Evolutionary conservation across 257 asterid genomes (phyloP).

Genomic region (Scutellaria barbata): DNA sequence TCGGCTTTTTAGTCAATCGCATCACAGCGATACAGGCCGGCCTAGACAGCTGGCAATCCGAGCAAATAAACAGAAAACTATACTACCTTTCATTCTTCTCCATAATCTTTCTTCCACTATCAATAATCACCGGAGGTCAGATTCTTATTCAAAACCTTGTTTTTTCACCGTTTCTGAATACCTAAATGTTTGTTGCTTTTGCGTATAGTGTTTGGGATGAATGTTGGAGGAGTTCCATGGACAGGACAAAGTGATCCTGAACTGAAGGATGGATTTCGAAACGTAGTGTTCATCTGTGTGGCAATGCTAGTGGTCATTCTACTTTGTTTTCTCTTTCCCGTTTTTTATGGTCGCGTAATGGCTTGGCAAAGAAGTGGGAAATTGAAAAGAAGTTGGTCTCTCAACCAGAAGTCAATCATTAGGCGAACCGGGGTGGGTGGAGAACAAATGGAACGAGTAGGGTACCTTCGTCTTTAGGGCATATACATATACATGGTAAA

Average conservation of each 20-base stretch:
- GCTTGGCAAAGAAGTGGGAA: constrained; percentile 64
- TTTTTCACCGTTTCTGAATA: too few species aligned
- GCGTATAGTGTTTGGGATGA: constrained; percentile 86
- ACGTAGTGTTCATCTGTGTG: constrained; percentile 66
- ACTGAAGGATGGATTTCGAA: constrained; percentile 77
- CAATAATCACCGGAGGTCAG: constrained; percentile 91
- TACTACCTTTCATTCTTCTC: constrained; percentile 97
- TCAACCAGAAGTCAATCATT: constrained; percentile 64
- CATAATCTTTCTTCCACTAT: constrained; percentile 87
- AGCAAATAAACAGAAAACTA: constrained; percentile 87
- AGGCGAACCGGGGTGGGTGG: constrained; percentile 39
- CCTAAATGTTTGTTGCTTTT: too few species aligned
- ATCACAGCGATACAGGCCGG: constrained; percentile 95
- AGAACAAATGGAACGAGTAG: constrained; percentile 55
- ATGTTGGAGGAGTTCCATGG: constrained; percentile 99
- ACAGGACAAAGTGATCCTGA: constrained; percentile 70
- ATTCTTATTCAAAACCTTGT: background rate
- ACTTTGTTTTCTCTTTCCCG: constrained; percentile 84
- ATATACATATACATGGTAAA: too few species aligned
- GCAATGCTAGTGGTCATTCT: constrained; percentile 64
- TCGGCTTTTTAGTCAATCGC: constrained; percentile 88
- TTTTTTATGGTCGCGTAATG: constrained; percentile 55
- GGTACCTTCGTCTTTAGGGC: constrained; percentile 59
- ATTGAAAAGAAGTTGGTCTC: constrained; percentile 60
- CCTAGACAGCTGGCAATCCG: constrained; percentile 96